Evolutionary conservation across 2,329 filamentous ascomycete species (phyloP).

Genomic region (Trichoderma oligosporum): DNA sequence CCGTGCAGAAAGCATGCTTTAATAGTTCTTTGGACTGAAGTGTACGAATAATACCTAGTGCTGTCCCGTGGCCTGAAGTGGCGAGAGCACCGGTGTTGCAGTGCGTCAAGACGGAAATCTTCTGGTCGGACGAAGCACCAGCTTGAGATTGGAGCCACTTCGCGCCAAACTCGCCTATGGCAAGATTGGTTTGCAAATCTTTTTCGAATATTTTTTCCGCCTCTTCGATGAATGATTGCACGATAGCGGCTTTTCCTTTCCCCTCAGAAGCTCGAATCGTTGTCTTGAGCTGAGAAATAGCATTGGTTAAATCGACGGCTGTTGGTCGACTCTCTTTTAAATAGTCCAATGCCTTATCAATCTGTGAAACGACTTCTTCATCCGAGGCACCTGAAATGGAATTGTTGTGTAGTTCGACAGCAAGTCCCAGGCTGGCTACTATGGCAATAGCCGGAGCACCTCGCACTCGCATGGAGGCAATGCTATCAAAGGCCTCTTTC

Average conservation of each 20-base stretch:
- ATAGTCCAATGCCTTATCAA: conserved; percentile 76
- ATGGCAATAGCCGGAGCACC: conserved; percentile 94
- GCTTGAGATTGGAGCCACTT: conserved; percentile 71
- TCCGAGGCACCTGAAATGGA: conserved; percentile 41
- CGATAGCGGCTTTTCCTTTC: conserved; percentile 49
- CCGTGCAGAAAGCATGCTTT: conserved; percentile 87
- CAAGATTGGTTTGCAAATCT: conserved; percentile 82
- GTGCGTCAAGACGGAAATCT: conserved; percentile 84
- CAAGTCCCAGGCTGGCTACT: conserved; percentile 85
- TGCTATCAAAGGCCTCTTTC: conserved; percentile 76
- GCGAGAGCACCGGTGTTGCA: conserved; percentile 97
- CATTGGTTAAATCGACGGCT: conserved; percentile 90
- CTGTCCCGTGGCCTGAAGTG: conserved; percentile 96
- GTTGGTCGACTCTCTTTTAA: conserved; percentile 87
- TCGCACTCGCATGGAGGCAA: conserved; percentile 73
- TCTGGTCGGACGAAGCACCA: conserved; percentile 43
- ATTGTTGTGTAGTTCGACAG: conserved; percentile 71
- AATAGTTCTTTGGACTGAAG: conserved; percentile 64
- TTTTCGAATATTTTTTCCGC: conserved; percentile 84
- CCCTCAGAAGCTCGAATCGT: conserved; percentile 51
- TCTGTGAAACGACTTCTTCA: conserved; percentile 63
- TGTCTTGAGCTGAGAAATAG: conserved; percentile 72
- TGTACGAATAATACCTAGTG: conserved; percentile 86
- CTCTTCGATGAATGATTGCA: conserved; percentile 67
- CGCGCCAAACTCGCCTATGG: conserved; percentile 79